phyloP scores from a whole-genome alignment of 176 grass and related monocot species.

The Olyra latifolia region DNA sequence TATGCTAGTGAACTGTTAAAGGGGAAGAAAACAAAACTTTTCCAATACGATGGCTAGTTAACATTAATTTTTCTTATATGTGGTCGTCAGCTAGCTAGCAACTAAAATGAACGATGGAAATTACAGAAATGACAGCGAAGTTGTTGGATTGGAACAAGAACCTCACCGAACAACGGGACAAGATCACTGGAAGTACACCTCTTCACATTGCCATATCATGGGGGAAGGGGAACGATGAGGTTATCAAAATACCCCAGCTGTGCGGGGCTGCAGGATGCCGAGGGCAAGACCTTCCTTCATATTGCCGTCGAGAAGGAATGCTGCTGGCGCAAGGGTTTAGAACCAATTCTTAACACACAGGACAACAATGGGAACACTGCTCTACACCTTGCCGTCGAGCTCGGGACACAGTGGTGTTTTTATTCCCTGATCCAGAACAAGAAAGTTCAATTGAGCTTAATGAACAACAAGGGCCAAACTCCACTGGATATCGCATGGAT shows the following conservation, averaged over 20 bases:
- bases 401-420: background rate
- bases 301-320: background rate
- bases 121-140: too few species aligned
- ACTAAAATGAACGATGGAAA: too few species aligned
- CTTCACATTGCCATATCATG: constrained; percentile 44
- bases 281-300: constrained; percentile 21
- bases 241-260: background rate
- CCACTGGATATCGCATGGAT: constrained; percentile 12
- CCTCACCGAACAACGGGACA: background rate
- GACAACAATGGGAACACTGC: constrained; percentile 39
- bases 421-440: background rate
- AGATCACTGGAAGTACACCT: constrained; percentile 31
- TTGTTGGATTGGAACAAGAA: background rate
- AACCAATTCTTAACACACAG: background rate
- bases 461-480: constrained; percentile 26
- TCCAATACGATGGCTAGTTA: too few species aligned
- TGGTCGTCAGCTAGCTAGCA: too few species aligned
- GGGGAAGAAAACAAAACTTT: too few species aligned
- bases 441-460: background rate
- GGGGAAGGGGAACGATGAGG: background rate
- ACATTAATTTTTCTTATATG: too few species aligned
- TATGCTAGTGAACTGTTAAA: too few species aligned
- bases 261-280: background rate
- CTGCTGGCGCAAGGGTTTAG: background rate
- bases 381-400: constrained; percentile 14